Conservation (phyloP, 2,329 filamentous ascomycete species). For the Fonsecaea nubica region DNA sequence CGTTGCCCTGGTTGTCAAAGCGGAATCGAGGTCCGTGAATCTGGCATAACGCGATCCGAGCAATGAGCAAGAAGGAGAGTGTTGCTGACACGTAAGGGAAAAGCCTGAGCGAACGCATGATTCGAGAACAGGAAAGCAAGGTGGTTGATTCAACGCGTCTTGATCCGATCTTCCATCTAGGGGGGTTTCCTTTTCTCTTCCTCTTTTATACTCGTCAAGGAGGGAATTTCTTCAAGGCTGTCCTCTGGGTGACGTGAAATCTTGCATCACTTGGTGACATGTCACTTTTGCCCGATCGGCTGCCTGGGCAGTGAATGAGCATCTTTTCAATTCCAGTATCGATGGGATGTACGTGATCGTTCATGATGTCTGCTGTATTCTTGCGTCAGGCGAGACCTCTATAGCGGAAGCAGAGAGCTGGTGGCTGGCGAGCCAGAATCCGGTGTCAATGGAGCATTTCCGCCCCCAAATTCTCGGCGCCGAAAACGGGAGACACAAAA, state of each 20-base stretch:
- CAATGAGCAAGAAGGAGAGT: background rate
- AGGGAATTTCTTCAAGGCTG: background rate
- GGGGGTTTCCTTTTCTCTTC: background rate
- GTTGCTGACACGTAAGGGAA: background rate
- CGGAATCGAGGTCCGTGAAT: background rate
- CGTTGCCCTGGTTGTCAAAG: conserved; percentile 1
- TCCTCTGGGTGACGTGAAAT: background rate
- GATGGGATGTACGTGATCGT: background rate
- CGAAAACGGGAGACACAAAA: background rate
- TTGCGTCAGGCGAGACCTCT: background rate
- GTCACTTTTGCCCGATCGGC: background rate
- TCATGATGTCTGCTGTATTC: background rate
- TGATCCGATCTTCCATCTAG: background rate
- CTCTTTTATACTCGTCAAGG: background rate
- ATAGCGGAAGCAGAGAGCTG: background rate
- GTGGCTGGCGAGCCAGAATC: background rate
- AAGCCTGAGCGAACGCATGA: background rate
- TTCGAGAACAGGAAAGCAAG: background rate
- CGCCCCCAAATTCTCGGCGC: background rate
- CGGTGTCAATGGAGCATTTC: background rate
- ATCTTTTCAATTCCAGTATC: background rate
- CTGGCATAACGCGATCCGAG: background rate
- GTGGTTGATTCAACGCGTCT: background rate
- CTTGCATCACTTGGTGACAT: background rate
- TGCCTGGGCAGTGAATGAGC: background rate